phyloP scores from a whole-genome alignment of 441 rosid genomes.

The Francoa sonchifolia region DNA sequence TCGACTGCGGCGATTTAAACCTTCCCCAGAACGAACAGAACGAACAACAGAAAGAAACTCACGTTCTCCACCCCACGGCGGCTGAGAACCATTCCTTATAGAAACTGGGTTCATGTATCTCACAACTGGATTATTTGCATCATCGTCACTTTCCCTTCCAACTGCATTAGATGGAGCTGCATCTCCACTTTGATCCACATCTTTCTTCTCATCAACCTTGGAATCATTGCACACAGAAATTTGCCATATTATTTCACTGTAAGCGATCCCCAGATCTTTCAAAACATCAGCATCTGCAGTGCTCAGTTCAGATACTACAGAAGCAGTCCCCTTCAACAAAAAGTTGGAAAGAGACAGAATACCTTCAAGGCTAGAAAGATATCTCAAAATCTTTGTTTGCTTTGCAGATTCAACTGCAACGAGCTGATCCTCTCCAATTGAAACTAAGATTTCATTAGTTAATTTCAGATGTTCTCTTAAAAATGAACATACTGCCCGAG shows the following conservation, averaged over 20 bases:
- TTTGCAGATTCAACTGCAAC: constrained; percentile 36
- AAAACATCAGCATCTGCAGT: constrained; percentile 84
- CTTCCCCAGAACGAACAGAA: constrained; percentile 64
- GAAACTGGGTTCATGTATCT: constrained; percentile 80
- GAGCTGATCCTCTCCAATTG: constrained; percentile 58
- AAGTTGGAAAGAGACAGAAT: constrained; percentile 63
- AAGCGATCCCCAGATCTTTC: constrained; percentile 70
- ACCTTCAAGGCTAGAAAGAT: constrained; percentile 74
- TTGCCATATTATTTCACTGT: constrained; percentile 79
- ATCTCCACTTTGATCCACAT: constrained; percentile 42
- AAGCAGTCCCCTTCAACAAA: constrained; percentile 66
- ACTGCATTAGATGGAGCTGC: constrained; percentile 46
- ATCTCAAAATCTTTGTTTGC: constrained; percentile 50
- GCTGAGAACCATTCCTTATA: constrained; percentile 55
- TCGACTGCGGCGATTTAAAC: constrained; percentile 70
- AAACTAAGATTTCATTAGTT: constrained; percentile 42
- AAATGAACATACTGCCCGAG: constrained; percentile 68
- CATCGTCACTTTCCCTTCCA: constrained; percentile 86
- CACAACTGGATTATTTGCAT: constrained; percentile 49
- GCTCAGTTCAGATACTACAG: constrained; percentile 75
- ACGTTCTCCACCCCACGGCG: constrained; percentile 73
- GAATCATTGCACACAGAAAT: constrained; percentile 60
- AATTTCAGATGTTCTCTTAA: constrained; percentile 62
- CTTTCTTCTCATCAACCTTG: constrained; percentile 57
- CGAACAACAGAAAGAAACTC: constrained; percentile 76